A percentile compares a stretch with the other conserved stretches of the same genome.
These are phyloP conservation scores for Adansonia grandidieri DNA, from an alignment of 441 rosid genomes.

Conservation along the genomic window DNA sequence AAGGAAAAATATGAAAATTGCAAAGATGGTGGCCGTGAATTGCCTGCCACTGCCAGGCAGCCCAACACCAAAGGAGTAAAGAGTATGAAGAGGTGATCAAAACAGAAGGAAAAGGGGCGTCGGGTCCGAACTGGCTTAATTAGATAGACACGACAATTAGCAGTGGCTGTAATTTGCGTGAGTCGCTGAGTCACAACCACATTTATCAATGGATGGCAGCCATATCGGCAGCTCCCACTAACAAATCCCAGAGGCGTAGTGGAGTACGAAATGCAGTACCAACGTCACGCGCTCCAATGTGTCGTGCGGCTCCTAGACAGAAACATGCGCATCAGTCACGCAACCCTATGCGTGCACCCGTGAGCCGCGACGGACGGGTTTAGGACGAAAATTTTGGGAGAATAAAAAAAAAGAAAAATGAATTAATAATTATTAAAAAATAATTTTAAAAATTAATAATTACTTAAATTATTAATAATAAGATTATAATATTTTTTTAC, in stretches of 20 bases:
- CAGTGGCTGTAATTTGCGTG: neutral
- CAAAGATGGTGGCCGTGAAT: neutral
- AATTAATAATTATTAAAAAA: no score
- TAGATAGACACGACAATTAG: neutral
- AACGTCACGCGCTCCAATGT: conserved; percentile 10
- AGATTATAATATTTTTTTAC: no score
- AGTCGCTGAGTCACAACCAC: neutral
- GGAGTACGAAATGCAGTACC: neutral
- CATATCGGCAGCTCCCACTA: neutral
- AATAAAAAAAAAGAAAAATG: no score
- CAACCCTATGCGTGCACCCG: neutral
- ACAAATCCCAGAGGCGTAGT: neutral
- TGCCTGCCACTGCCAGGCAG: no score
- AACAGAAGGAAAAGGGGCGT: no score
- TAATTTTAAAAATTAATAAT: no score
- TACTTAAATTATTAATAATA: no score
- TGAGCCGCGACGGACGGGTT: neutral
- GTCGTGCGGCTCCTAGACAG: neutral
- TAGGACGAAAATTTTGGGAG: no score
- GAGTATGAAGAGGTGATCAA: neutral
- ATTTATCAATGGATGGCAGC: neutral
- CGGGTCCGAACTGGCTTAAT: neutral
- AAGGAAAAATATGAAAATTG: neutral
- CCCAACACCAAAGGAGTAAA: no score
- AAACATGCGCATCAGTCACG: neutral